phyloP scores from a whole-genome alignment of 345 rosid species.

The Fremontodendron californicum region DNA sequence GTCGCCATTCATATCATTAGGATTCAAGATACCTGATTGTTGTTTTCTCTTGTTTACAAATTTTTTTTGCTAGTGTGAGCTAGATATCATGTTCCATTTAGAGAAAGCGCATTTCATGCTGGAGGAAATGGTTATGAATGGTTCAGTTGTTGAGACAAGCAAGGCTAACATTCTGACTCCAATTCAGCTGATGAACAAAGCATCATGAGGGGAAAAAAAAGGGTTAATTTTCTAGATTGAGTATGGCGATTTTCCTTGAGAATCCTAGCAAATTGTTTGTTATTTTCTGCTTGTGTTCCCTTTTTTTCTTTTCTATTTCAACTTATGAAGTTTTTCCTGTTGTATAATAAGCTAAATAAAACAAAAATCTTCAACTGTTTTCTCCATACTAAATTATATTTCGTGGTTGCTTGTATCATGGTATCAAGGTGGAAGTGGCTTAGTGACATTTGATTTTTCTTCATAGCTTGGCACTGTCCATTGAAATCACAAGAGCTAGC shows the following conservation, averaged over 20 bases:
- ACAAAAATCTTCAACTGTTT: not conserved
- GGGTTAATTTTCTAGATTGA: not conserved
- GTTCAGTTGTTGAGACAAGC: slow-evolving; percentile 92
- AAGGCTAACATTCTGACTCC: slow-evolving; percentile 77
- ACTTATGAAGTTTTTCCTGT: not conserved
- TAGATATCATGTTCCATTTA: slow-evolving; percentile 96
- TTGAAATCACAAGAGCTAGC: not conserved
- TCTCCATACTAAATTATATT: not conserved
- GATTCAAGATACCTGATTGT: too few relatives aligned
- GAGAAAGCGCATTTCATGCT: slow-evolving; percentile 99
- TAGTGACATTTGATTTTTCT: too few relatives aligned
- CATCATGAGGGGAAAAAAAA: slow-evolving; percentile 39
- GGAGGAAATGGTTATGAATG: slow-evolving; percentile 99
- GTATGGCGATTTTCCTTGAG: slow-evolving; percentile 2
- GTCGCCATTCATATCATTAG: too few relatives aligned
- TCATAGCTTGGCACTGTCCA: not conserved
- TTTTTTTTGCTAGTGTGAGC: slow-evolving; percentile 66
- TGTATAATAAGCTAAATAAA: not conserved
- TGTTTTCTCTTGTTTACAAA: not conserved
- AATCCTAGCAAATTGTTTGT: slow-evolving; percentile 6
- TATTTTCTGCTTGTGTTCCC: too few relatives aligned
- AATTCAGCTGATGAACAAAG: slow-evolving; percentile 82
- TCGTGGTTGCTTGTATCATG: not conserved
- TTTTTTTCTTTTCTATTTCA: not conserved
- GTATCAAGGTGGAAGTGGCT: too few relatives aligned